Evolutionary conservation across 2,329 filamentous ascomycete species (phyloP).

Genomic region (Claviceps purpurea): DNA sequence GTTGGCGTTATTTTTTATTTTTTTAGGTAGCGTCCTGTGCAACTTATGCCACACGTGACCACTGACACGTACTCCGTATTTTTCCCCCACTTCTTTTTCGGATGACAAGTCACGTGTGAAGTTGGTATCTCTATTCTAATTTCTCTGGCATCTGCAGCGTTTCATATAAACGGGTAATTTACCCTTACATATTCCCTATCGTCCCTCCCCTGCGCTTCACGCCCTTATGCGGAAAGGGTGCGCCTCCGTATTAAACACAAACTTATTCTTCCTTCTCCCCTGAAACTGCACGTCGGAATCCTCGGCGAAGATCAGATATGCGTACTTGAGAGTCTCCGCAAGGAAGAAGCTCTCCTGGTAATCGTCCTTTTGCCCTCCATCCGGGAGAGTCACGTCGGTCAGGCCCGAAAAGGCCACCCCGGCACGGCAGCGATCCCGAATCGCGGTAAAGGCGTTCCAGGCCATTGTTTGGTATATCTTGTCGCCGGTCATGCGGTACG

Average conservation of each 20-base stretch:
- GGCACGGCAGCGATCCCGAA: conserved; percentile 49
- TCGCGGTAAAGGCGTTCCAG: conserved; percentile 62
- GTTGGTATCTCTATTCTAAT: too few relatives aligned
- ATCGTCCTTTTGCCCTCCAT: conserved; percentile 49
- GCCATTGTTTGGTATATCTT: conserved; percentile 69
- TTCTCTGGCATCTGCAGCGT: too few relatives aligned
- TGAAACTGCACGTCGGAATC: conserved; percentile 44
- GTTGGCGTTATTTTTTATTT: too few relatives aligned
- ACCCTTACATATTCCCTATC: too few relatives aligned
- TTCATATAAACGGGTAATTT: too few relatives aligned
- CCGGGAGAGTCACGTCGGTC: conserved; percentile 47
- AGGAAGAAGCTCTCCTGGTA: conserved; percentile 82
- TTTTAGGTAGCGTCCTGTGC: too few relatives aligned
- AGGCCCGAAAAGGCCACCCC: conserved; percentile 56
- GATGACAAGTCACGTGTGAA: neutral
- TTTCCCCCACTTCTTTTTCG: neutral
- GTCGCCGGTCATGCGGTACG: conserved; percentile 66
- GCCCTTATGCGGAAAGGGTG: conserved; percentile 24
- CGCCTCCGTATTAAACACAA: conserved; percentile 37
- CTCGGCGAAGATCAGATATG: conserved; percentile 54
- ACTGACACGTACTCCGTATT: too few relatives aligned
- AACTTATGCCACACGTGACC: too few relatives aligned
- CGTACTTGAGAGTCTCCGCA: conserved; percentile 77
- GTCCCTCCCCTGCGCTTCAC: neutral
- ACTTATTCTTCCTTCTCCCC: conserved; percentile 29